Base-by-base conservation (phyloP, 305 asterid genomes). In the Euphrasia arctica region DNA sequence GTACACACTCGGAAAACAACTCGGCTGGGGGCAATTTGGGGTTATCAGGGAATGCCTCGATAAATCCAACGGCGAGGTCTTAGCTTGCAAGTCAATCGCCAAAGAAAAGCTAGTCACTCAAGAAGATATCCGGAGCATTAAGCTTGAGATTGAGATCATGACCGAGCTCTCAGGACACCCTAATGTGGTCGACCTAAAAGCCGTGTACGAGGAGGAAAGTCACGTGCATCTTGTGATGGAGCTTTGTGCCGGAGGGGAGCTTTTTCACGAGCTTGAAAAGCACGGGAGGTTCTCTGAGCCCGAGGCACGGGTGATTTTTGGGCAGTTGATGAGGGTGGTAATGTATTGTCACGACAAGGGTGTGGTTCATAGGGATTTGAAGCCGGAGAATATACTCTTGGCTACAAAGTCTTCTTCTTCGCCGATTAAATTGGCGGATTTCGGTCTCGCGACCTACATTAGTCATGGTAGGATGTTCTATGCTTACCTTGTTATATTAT, bases 241-340 rank as follows among this genome's bases (percentile, higher is more conserved):
- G 83, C 91, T 87, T 69, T 89, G 95, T 78, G 95, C 93, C 2
- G 97, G 97, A 25, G 96, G 96, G 4, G 96, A 88, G 83, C 91
- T 88, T 68, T 88, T 88, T 60, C 85, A 71, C 71, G 78, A 73
- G 85, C 68, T 88, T 68, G 96, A 88, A 79, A 84, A 79, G 80
- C 91, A 77, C 3, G 96, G 96, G 62, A 86, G 85, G 75, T 88
- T 86, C 72, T 74, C 87, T 0, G 96, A 88, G 71, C 62, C 76
- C 1, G 86, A 86, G 73, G 96, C 92, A 28, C 66, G 78, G 49
- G 77, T 66, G 70, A 45, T 88, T 64, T 88, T 86, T 78, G 69
- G 74, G 65, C 90, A 88, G 60, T 73, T 88, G 67, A 86, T 88
- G 90, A 79, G 77, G 72, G 88, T 86, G 61, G 87, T 88, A 75